A percentile compares a stretch with the other conserved stretches of the same genome.
Evolutionary conservation across 2,329 filamentous ascomycete genomes (phyloP).

Genomic region (Ophiostoma ulmi): DNA sequence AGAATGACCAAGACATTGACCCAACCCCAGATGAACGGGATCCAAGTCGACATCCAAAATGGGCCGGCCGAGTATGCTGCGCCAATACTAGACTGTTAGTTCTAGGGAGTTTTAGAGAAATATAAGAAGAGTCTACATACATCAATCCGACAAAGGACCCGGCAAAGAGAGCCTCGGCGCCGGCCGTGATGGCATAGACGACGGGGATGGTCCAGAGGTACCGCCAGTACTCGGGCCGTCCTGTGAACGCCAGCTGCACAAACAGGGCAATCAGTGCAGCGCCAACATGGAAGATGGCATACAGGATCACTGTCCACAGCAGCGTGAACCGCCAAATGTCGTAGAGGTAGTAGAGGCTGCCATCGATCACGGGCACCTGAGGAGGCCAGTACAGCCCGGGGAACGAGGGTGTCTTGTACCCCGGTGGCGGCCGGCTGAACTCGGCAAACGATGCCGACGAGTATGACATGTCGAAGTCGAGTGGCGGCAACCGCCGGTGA

Average conservation of each 20-base stretch:
- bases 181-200: constrained; percentile 65
- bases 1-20: constrained; percentile 79
- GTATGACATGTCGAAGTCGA: constrained; percentile 7
- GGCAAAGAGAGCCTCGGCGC: constrained; percentile 69
- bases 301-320: constrained; percentile 79
- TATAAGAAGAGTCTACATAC: constrained; percentile 46
- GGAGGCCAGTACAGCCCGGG: constrained; percentile 77
- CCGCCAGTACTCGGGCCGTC: constrained; percentile 47
- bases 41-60: constrained; percentile 91
- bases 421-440: constrained; percentile 38
- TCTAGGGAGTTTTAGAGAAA: not conserved
- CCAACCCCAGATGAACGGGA: constrained; percentile 81
- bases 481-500: not conserved
- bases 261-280: constrained; percentile 66
- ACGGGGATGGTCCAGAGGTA: constrained; percentile 68
- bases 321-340: constrained; percentile 87
- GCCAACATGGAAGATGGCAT: constrained; percentile 66
- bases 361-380: constrained; percentile 41
- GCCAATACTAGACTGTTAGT: constrained; percentile 53
- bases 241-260: constrained; percentile 58
- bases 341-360: constrained; percentile 63
- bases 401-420: constrained; percentile 67
- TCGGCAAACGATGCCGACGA: constrained; percentile 5
- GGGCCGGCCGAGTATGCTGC: constrained; percentile 76
- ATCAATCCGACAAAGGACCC: constrained; percentile 77